Evolutionary conservation across 116 monocot species (phyloP).

Genomic region (Trichopus zeylanicus): DNA sequence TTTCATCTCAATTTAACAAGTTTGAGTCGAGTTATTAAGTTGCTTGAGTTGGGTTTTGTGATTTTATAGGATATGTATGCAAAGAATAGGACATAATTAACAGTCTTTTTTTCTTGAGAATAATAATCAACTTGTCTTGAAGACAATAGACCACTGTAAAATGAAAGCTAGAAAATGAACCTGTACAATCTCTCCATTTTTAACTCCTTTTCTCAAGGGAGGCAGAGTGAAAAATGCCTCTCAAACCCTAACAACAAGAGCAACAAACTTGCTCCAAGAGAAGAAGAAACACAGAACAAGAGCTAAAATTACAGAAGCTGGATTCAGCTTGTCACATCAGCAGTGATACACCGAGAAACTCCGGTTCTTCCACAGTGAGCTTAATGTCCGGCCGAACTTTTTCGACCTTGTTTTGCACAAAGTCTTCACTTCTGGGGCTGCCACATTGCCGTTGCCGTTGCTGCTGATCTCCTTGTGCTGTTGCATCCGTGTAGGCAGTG

Average conservation of each 20-base stretch:
- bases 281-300: not conserved
- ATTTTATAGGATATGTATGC: too few species aligned
- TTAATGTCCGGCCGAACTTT: slow-evolving; percentile 48
- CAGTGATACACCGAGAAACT: slow-evolving; percentile 26
- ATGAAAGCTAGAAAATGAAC: too few species aligned
- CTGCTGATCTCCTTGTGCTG: slow-evolving; percentile 3
- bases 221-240: not conserved
- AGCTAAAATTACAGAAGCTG: not conserved
- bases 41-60: too few species aligned
- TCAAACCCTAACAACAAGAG: not conserved
- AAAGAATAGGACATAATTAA: too few species aligned
- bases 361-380: slow-evolving; percentile 63
- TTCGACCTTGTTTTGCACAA: slow-evolving; percentile 44
- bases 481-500: not conserved
- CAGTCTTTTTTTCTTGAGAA: too few species aligned
- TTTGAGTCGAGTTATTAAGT: too few species aligned
- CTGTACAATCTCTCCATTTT: too few species aligned
- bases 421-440: slow-evolving; percentile 22
- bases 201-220: too few species aligned
- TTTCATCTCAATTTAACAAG: too few species aligned
- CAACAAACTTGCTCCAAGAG: too few species aligned
- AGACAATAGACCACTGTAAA: too few species aligned
- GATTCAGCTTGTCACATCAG: not conserved
- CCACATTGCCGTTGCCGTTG: not conserved
- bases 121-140: too few species aligned